These are phyloP conservation scores for Cryomyces minteri DNA, from an alignment of 495 filamentous ascomycete genomes.

Conservation along the genomic window DNA sequence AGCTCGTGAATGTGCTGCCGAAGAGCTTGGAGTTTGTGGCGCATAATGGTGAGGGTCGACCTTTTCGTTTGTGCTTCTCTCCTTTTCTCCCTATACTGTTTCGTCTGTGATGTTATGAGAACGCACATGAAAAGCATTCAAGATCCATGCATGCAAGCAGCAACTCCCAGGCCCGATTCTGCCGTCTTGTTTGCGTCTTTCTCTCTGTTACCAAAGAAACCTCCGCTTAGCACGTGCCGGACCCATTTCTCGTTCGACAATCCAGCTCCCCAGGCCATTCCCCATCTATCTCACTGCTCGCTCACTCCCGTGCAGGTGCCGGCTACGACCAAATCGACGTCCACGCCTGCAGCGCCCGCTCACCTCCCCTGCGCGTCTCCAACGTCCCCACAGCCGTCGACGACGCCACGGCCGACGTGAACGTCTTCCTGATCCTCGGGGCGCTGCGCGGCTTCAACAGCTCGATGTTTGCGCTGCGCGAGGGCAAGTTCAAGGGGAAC, in stretches of 20 bases:
- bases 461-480: slow-evolving; percentile 39
- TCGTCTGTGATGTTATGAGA: no score
- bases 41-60: slow-evolving; percentile 41
- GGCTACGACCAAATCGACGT: slow-evolving; percentile 74
- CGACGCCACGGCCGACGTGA: slow-evolving; percentile 63
- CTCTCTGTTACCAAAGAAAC: no score
- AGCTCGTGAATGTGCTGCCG: slow-evolving; percentile 40
- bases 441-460: slow-evolving; percentile 53
- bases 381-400: slow-evolving; percentile 70
- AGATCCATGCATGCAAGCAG: no score
- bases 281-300: no score
- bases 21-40: slow-evolving; percentile 54
- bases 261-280: no score
- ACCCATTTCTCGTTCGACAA: no score
- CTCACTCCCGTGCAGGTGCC: slow-evolving; percentile 27
- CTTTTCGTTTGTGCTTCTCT: no score
- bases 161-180: no score
- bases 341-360: slow-evolving; percentile 40
- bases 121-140: no score
- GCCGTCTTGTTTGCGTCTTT: no score
- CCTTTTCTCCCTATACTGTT: no score
- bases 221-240: no score
- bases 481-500: slow-evolving; percentile 36
- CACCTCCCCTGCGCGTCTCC: slow-evolving; percentile 43
- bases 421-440: slow-evolving; percentile 60